Base-by-base conservation (phyloP, 805 yeast species). In the Saturnispora halmiae region DNA sequence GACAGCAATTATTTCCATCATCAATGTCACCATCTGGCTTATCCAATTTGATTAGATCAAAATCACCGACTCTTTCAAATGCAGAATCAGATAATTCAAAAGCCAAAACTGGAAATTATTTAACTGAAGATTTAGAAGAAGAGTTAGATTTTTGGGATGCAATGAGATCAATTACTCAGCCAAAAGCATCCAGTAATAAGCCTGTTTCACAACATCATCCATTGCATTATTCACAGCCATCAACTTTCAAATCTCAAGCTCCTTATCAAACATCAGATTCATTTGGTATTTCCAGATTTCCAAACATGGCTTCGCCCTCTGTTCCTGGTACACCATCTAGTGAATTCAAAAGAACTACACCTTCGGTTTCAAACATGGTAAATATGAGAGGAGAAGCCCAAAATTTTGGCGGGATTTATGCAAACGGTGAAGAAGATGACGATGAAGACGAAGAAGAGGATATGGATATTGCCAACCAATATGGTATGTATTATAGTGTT, bases 131-230 rank as follows among this genome's bases (percentile, higher is more conserved):
- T 10, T 58, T 68, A 4, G 84, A 77, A 31, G 85, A 76, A 44
- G 85, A 74, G 18, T 49, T 73, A 26, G 86, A 79, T 54, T 80
- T 79, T 53, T 79, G 84, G 82, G 87, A 79, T 46, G 73, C 77
- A 2, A 67, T 80, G 71, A 65, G 80, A 36, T 67, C 76, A 14
- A 53, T 79, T 18, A 73, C 79, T 1, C 71, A 70, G 33, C 57
- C 63, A 5, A 63, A 56, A 26, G 48, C 50, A 47, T 35, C 50
- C 6, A 46, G 32, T 14, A 43, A 41, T 14, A 53, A 51, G 36
- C 77, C 78, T 0, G 77, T 70, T 2, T 70, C 77, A 1, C 73
- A 68, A 41, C 78, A 73, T 45, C 78, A 72, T 49, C 78, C 77
- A 1, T 54, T 70, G 34, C 77, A 73, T 45, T 61, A 62, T 42